Percentiles rank a stretch among this genome's conserved stretches.
Evolutionary conservation across 2,329 filamentous ascomycete species (phyloP).

Genomic region (Trichoderma lentiforme): DNA sequence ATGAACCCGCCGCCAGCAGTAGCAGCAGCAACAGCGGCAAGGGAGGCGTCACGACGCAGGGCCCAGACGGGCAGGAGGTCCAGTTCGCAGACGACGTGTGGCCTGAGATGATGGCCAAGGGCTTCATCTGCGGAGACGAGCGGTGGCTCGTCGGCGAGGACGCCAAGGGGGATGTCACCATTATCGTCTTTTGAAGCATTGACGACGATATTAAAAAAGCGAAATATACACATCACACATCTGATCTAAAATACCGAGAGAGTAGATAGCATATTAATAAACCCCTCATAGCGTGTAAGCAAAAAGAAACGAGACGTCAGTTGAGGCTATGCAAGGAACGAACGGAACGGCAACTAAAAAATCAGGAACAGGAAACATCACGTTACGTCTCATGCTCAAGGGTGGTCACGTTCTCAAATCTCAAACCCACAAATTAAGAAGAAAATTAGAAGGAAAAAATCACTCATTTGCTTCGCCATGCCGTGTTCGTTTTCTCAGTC

Average conservation of each 20-base stretch:
- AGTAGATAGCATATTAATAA: neutral
- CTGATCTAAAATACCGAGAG: neutral
- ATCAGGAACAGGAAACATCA: neutral
- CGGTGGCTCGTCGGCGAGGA: slow-evolving; percentile 62
- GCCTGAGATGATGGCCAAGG: slow-evolving; percentile 48
- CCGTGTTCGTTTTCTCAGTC: neutral
- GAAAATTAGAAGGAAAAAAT: neutral
- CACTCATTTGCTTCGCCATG: neutral
- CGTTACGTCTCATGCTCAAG: neutral
- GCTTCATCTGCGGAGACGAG: slow-evolving; percentile 57
- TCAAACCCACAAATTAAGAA: neutral
- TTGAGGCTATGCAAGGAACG: neutral
- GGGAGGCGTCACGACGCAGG: slow-evolving; percentile 13
- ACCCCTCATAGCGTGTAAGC: neutral
- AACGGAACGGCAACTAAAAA: neutral
- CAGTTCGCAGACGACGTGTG: slow-evolving; percentile 45
- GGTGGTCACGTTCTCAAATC: neutral
- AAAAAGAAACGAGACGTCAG: neutral
- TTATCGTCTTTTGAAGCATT: slow-evolving; percentile 46
- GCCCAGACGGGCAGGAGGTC: slow-evolving; percentile 32
- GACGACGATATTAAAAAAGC: neutral
- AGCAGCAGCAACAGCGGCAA: neutral
- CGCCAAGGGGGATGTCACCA: slow-evolving; percentile 45
- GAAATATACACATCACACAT: neutral
- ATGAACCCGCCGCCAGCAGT: neutral